Evolutionary conservation across 345 rosid genomes (phyloP).

Genomic region (Crucihimalaya himalaica): DNA sequence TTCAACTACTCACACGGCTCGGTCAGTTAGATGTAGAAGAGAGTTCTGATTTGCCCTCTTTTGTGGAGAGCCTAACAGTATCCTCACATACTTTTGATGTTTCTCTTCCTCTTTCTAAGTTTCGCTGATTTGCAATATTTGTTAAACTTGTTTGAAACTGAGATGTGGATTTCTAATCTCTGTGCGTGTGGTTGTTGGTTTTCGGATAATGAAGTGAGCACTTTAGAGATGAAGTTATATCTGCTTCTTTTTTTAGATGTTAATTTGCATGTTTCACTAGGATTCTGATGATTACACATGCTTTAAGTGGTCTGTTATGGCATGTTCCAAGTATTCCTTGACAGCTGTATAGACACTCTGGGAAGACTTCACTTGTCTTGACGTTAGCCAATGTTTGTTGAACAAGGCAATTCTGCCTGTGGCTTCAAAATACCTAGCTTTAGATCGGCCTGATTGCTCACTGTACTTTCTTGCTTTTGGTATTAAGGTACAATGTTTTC

Average conservation of each 20-base stretch:
- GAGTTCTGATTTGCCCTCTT: constrained; percentile 51
- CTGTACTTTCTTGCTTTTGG: constrained; percentile 56
- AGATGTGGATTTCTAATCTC: not conserved
- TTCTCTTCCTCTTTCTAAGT: not conserved
- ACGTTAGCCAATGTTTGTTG: constrained; percentile 72
- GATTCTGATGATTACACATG: not conserved
- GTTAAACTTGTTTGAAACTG: not conserved
- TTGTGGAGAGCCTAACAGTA: constrained; percentile 63
- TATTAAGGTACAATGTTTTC: constrained; percentile 54
- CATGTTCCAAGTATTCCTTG: constrained; percentile 43
- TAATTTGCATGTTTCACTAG: not conserved
- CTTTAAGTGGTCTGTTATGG: not conserved
- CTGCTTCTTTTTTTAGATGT: not conserved
- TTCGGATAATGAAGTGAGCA: not conserved
- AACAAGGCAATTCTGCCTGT: constrained; percentile 66
- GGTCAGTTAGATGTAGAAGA: constrained; percentile 49
- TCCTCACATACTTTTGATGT: constrained; percentile 39
- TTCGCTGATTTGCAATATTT: not conserved
- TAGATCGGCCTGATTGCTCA: constrained; percentile 49
- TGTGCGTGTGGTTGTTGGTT: constrained; percentile 2
- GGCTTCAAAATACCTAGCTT: constrained; percentile 57
- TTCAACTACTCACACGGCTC: constrained; percentile 55
- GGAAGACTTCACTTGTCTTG: constrained; percentile 95
- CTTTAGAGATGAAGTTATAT: not conserved
- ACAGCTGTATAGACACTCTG: constrained; percentile 59